Evolutionary conservation across 2,329 filamentous ascomycete genomes (phyloP), one percentile per base, ranked within the genome.

Genomic region (Epichloe elymi): DNA sequence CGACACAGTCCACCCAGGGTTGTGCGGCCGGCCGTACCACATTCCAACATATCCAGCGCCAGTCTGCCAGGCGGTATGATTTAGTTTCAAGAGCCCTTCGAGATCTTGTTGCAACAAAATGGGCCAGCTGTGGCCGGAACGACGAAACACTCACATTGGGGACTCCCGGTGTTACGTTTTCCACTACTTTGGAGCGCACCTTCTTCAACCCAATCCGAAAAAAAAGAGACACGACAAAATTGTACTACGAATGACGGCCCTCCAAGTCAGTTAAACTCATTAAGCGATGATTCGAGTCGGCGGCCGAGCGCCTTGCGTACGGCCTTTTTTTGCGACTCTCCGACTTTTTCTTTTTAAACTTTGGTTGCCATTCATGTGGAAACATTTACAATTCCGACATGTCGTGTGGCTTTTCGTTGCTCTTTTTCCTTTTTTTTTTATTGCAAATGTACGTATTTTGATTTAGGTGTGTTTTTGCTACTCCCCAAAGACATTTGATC

Each of bases 61-160:
- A 61, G 55, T 50, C 52, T 68, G 53, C 67, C 71, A 0, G 72
- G 71, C 20, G 72, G 72, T 48, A 72, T 74, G 71, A 73, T 74
- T 53, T 74, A 59, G 66, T 53, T 8, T 5, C 6, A 20, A 33
- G 17, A 17, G 2, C 15, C 7, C n/a, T 11, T 19, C 8, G n/a
- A 10, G 20, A 20, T 11, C 19, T 14, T 17, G 43, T 39, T 35
- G 10, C 17, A n/a, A n/a, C 15, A 20, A 39, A 15, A 10, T 4
- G 33, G 33, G 15, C 19, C 12, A 38, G 26, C 33, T 12, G 12
- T 12, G 5, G 8, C 14, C 36, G 5, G 10, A 26, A 36, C 30
- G 48, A 49, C 23, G 33, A 8, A 46, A 15, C 2, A 14, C n/a
- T 46, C 6, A 20, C 5, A 3, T 10, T 10, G 12, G 5, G 11